Evolutionary conservation across 352 stramenopile species (phyloP).

Genomic region (Thalassiosira exigua): DNA sequence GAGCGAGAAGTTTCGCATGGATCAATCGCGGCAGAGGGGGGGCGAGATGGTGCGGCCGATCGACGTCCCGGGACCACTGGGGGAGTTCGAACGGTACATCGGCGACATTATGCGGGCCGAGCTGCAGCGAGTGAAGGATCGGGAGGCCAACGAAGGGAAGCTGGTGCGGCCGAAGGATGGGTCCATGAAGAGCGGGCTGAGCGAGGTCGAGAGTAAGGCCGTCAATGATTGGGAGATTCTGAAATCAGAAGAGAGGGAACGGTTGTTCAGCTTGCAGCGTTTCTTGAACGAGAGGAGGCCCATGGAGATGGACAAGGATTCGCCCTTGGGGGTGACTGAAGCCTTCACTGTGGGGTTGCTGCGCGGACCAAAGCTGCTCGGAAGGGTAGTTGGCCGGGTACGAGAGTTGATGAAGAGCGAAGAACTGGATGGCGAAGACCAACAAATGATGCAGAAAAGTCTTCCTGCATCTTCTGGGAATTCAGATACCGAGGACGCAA

Average conservation of each 20-base stretch:
- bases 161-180: constrained; percentile 76
- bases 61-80: constrained; percentile 77
- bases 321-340: constrained; percentile 70
- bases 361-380: constrained; percentile 64
- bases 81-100: constrained; percentile 74
- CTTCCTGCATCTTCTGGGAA: constrained; percentile 20
- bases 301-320: constrained; percentile 65
- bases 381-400: constrained; percentile 69
- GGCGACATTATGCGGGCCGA: constrained; percentile 71
- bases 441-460: constrained; percentile 27
- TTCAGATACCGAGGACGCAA: constrained; percentile 2
- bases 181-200: constrained; percentile 64
- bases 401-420: constrained; percentile 72
- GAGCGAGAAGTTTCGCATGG: constrained; percentile 68
- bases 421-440: constrained; percentile 51
- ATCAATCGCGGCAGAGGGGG: constrained; percentile 63
- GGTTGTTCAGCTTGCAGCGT: constrained; percentile 66
- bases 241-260: constrained; percentile 71
- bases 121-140: constrained; percentile 63
- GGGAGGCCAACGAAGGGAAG: constrained; percentile 48
- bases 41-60: constrained; percentile 70
- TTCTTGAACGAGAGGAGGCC: constrained; percentile 73
- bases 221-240: constrained; percentile 63
- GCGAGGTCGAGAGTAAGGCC: constrained; percentile 71
- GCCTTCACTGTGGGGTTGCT: constrained; percentile 74